Evolutionary conservation across 805 yeast genomes (phyloP), one percentile per base, ranked within the genome.

Genomic region (Zygotorulaspora florentina): DNA sequence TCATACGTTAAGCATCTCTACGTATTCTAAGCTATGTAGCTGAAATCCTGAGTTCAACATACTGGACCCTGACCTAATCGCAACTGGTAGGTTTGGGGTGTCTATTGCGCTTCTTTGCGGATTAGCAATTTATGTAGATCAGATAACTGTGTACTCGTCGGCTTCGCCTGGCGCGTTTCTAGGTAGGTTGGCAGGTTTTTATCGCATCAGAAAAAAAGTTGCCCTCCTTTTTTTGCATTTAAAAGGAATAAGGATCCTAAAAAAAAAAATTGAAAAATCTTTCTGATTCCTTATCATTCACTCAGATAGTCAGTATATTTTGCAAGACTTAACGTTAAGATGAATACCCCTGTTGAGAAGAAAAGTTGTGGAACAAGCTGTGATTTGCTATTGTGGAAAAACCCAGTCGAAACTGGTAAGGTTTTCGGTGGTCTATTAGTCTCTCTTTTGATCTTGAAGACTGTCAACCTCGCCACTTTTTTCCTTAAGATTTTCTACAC

Each of bases 381-480:
- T 42, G 66, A 59, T 39, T 43, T 66, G 39, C 45, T 66, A 41
- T 49, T 57, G 47, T 66, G 70, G 70, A 64, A 55, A 43, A 65
- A 66, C 45, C 70, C 97, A 35, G 71, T 76, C 53, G 75, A 75
- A 62, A 82, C 96, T 42, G 96, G 85, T 51, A 81, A 82, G 61
- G 80, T 84, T 37, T 79, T 88, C 56, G 93, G 85, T 36, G 73
- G 80, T 29, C 72, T 83, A 50, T 61, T 87, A 38, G 64, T 73
- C 25, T 66, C 74, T 23, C 70, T 86, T 60, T 53, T 83, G 43
- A 64, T 82, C 29, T 60, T 84, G 57, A 85, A 84, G 65, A 76
- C 71, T 40, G 76, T 85, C 58, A 83, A 85, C 64, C 61, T 85
- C 55, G 57, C 82, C 57, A 77, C 80, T 52, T 68, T 82, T 43